Evolutionary conservation across 768 basidiomycete genomes (phyloP), one percentile per base, ranked within the genome.

Genomic region (Stropharia rugosoannulata): DNA sequence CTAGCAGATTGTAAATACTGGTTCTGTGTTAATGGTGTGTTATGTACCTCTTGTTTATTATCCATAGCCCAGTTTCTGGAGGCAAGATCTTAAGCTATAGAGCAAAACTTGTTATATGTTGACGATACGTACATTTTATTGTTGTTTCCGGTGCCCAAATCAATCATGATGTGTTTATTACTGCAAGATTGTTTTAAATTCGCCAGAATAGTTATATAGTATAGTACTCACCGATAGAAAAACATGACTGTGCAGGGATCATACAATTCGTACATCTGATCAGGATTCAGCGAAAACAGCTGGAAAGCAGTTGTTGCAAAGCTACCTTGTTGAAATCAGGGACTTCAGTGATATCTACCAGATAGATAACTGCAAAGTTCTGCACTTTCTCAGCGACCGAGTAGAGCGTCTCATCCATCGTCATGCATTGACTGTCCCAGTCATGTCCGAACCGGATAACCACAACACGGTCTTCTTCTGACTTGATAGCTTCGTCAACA

Each of bases 101-200:
- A 40, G 36, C 15, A 6, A 37, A 19, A 29, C 0, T 44, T 36
- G 43, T 37, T 27, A 53, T 11, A n/a, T 18, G 27, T 51, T 38
- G 40, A 22, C 13, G 10, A 15, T 3, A 78, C 93, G 61, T 55
- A 95, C 95, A 97, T 97, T 78, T 98, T 98, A 75, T 98, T 98
- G 75, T 98, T 98, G 73, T 98, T 97, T 79, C 95, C 95, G 48
- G 95, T 98, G n/a, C 95, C 95, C 61, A 98, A 75, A 83, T 98
- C 97, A 66, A 99, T 98, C 96, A 98, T 98, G 75, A 98, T 98
- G 69, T 98, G 97, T 69, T 98, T 97, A 72, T 96, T 96, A 41
- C 95, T 96, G 64, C 0, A 32, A 12, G 10, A 12, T 13, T 25
- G 16, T 32, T 5, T 64, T 11, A 35, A 11, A 49, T 39, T 64